A percentile compares a stretch with the other conserved stretches of the same genome.
phyloP scores from a whole-genome alignment of 176 grass and related monocot genomes.

The Hordeum marinum region DNA sequence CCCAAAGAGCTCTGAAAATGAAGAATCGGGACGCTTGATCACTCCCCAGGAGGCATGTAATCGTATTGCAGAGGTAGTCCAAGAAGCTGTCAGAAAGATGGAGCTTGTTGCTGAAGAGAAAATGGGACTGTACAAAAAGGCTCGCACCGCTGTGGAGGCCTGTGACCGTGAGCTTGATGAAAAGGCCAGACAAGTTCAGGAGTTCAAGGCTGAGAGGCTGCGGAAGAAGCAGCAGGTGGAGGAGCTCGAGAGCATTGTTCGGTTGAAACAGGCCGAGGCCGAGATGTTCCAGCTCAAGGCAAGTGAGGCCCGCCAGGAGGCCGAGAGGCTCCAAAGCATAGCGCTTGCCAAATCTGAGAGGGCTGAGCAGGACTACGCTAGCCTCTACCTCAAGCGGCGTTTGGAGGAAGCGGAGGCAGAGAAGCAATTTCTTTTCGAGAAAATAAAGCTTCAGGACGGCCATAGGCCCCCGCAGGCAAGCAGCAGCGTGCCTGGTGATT shows the following conservation, averaged over 20 bases:
- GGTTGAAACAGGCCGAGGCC: conserved; percentile 75
- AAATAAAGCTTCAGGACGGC: conserved; percentile 92
- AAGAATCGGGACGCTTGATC: conserved; percentile 72
- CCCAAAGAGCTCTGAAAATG: conserved; percentile 59
- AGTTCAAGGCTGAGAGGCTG: conserved; percentile 54
- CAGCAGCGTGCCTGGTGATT: conserved; percentile 23
- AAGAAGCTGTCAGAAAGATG: conserved; percentile 96
- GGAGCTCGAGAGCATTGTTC: conserved; percentile 88
- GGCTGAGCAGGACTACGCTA: conserved; percentile 93
- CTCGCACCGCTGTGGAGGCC: conserved; percentile 53
- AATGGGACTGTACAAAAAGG: conserved; percentile 71
- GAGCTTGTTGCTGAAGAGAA: conserved; percentile 95
- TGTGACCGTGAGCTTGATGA: conserved; percentile 86
- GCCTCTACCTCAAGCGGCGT: conserved; percentile 91
- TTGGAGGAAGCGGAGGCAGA: conserved; percentile 96
- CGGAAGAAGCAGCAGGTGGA: conserved; percentile 88
- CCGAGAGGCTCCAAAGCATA: conserved; percentile 89
- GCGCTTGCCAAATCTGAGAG: conserved; percentile 81
- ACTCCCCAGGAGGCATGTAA: conserved; percentile 94
- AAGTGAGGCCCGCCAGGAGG: conserved; percentile 79
- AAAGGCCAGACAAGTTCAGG: conserved; percentile 72
- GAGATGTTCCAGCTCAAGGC: conserved; percentile 99
- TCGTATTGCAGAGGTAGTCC: conserved; percentile 91
- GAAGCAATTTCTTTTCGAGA: conserved; percentile 89
- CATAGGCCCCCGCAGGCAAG: conserved; percentile 26